phyloP scores from a whole-genome alignment of 1,284 basidiomycete genomes.

The Polyporus tsugae region DNA sequence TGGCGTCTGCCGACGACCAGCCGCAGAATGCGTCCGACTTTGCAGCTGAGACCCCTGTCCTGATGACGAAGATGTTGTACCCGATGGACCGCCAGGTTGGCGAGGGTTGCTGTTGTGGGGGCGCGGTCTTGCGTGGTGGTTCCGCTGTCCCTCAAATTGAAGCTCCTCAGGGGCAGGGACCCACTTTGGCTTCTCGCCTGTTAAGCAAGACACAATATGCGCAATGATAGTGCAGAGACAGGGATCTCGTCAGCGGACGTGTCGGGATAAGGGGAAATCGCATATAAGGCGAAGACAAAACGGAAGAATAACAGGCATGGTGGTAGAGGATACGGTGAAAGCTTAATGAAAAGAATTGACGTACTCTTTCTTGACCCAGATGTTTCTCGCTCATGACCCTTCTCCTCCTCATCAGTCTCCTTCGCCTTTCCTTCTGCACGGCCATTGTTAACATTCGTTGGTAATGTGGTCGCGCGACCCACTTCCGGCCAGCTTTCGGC shows the following conservation, averaged over 20 bases:
- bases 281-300: conserved; percentile 14
- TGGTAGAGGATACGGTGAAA: conserved; percentile 21
- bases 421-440: conserved; percentile 26
- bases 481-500: conserved; percentile 58
- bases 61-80: conserved; percentile 32
- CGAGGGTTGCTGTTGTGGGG: conserved; percentile 31
- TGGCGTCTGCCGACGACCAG: conserved; percentile 31
- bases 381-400: conserved; percentile 36
- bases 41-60: conserved; percentile 44
- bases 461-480: conserved; percentile 42
- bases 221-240: conserved; percentile 23
- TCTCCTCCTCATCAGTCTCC: conserved; percentile 36
- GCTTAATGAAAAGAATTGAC: conserved; percentile 39
- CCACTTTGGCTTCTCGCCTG: conserved; percentile 69
- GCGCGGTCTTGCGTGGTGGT: conserved; percentile 34
- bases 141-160: conserved; percentile 49
- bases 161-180: conserved; percentile 62
- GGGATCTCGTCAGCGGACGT: conserved; percentile 24
- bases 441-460: conserved; percentile 28
- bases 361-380: conserved; percentile 55
- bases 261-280: conserved; percentile 11
- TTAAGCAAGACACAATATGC: conserved; percentile 14
- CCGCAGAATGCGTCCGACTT: conserved; percentile 43
- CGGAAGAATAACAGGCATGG: conserved; percentile 12
- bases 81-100: conserved; percentile 19